Evolutionary conservation across 352 stramenopile genomes (phyloP).

Genomic region (Globisporangium yorkense): DNA sequence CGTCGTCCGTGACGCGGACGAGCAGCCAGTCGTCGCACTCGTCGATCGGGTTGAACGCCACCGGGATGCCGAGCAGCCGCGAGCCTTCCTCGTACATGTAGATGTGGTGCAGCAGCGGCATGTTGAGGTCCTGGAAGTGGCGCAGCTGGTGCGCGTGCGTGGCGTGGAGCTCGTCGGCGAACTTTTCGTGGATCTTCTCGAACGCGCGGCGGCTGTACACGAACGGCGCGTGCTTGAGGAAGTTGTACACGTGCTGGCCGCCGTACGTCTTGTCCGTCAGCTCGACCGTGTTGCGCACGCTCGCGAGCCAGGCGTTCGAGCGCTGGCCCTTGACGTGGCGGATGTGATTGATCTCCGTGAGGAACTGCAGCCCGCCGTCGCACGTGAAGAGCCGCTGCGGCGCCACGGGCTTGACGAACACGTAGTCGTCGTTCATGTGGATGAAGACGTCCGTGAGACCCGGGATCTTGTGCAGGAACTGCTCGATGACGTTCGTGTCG

Average conservation of each 20-base stretch:
- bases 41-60: conserved; percentile 59
- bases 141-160: conserved; percentile 61
- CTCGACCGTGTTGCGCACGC: conserved; percentile 70
- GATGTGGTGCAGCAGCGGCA: conserved; percentile 59
- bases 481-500: conserved; percentile 83
- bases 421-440: conserved; percentile 88
- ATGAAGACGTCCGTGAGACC: conserved; percentile 86
- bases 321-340: conserved; percentile 58
- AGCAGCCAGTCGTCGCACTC: conserved; percentile 83
- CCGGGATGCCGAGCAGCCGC: conserved; percentile 41
- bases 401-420: conserved; percentile 77
- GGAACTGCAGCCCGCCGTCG: conserved; percentile 58
- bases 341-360: conserved; percentile 85
- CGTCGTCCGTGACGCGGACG: conserved; percentile 56
- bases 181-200: conserved; percentile 72
- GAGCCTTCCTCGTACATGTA: conserved; percentile 83
- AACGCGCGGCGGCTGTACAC: conserved; percentile 73
- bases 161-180: conserved; percentile 38
- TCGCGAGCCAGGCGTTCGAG: conserved; percentile 66
- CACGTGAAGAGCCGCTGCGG: conserved; percentile 86
- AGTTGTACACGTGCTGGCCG: conserved; percentile 82
- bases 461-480: conserved; percentile 84
- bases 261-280: conserved; percentile 70
- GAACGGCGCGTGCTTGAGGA: conserved; percentile 82
- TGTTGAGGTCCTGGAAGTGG: conserved; percentile 68